Evolutionary conservation across 139 green algal genomes (phyloP).

Genomic region (Protoeuglena noctilucae): DNA sequence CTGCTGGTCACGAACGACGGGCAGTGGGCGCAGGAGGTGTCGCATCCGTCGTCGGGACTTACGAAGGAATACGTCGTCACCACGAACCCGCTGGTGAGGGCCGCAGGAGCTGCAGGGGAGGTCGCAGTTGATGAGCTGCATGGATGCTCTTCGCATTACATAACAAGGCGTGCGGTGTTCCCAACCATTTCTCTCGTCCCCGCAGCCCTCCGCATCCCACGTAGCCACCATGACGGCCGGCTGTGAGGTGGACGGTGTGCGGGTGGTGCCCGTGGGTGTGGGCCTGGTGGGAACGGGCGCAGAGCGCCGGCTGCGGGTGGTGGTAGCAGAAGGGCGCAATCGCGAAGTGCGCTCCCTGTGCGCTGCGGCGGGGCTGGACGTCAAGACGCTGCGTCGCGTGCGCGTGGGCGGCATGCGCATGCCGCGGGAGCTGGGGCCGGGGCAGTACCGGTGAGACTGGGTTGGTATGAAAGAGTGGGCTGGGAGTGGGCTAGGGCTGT

Average conservation of each 20-base stretch:
- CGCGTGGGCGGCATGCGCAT: slow-evolving; percentile 62
- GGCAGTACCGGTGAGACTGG: slow-evolving; percentile 36
- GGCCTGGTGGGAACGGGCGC: slow-evolving; percentile 13
- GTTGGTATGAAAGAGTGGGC: too few species aligned
- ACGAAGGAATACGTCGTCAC: slow-evolving; percentile 64
- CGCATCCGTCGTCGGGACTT: slow-evolving; percentile 35
- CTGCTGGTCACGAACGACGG: slow-evolving; percentile 95
- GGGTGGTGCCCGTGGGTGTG: slow-evolving; percentile 20
- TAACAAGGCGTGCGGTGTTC: too few species aligned
- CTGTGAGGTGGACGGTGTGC: slow-evolving; percentile 22
- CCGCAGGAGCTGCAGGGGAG: slow-evolving; percentile 28
- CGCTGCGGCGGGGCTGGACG: slow-evolving; percentile 40
- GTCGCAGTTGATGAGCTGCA: slow-evolving; percentile 20
- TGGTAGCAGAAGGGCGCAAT: slow-evolving; percentile 68
- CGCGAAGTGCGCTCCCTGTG: slow-evolving; percentile 66
- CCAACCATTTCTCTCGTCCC: too few species aligned
- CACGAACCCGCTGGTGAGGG: slow-evolving; percentile 12
- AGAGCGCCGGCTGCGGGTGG: slow-evolving; percentile 29
- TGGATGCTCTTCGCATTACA: too few species aligned
- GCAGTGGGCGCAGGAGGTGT: slow-evolving; percentile 21
- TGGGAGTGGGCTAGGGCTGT: too few species aligned
- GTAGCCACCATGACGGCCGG: too few species aligned
- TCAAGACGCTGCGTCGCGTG: slow-evolving; percentile 54
- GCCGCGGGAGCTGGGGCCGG: slow-evolving; percentile 37
- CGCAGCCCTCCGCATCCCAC: too few species aligned